These are phyloP conservation scores for Annulohypoxylon moriforme DNA, from an alignment of 495 filamentous ascomycete genomes.

Conservation along the genomic window DNA sequence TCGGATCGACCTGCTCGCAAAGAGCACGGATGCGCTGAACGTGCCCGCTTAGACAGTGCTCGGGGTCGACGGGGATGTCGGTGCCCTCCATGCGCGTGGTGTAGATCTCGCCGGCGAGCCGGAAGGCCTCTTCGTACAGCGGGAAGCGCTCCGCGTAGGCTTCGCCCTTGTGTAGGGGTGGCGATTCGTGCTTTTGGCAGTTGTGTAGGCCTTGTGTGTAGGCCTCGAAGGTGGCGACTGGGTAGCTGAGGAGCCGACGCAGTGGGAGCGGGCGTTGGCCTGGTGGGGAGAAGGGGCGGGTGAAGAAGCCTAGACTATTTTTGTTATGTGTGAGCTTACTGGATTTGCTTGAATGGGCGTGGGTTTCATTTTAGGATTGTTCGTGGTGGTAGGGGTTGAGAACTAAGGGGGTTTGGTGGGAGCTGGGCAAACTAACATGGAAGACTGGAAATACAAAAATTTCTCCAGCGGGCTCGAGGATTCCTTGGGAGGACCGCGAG, in stretches of 20 bases:
- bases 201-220: constrained; percentile 4
- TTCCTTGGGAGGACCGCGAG: constrained; percentile 7
- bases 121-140: not conserved
- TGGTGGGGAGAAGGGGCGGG: constrained; percentile 1
- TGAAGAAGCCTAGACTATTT: constrained; percentile 5
- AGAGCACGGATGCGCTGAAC: not conserved
- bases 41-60: not conserved
- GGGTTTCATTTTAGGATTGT: too few relatives aligned
- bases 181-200: not conserved
- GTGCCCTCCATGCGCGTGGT: not conserved
- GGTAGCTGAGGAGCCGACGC: not conserved
- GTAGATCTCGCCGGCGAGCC: constrained; percentile 4
- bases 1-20: not conserved
- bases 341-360: not conserved
- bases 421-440: not conserved
- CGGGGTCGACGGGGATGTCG: not conserved
- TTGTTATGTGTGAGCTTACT: not conserved
- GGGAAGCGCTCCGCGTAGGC: not conserved
- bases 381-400: too few relatives aligned
- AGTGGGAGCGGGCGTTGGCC: not conserved
- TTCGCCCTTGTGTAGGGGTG: not conserved
- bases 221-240: constrained; percentile 1
- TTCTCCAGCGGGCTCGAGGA: not conserved
- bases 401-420: not conserved
- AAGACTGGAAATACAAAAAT: constrained; percentile 6